phyloP scores from a whole-genome alignment of 1,284 basidiomycete species.

The Boletellus sp. region DNA sequence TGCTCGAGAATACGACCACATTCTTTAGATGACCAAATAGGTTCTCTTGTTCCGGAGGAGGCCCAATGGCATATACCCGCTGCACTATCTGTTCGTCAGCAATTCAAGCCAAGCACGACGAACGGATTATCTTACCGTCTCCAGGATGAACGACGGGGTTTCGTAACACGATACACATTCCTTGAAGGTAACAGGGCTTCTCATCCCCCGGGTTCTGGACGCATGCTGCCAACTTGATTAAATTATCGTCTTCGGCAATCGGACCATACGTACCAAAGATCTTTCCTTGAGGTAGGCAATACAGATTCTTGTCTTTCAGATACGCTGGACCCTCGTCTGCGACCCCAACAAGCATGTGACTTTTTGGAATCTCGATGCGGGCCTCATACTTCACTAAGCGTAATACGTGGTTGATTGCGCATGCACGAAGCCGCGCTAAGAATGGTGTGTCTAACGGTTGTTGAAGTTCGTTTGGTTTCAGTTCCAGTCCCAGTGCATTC shows the following conservation, averaged over 20 bases:
- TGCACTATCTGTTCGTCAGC: slow-evolving; percentile 46
- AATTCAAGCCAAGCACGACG: not conserved
- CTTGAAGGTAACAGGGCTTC: slow-evolving; percentile 50
- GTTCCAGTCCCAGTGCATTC: slow-evolving; percentile 44
- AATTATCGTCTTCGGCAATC: slow-evolving; percentile 7
- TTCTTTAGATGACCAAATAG: slow-evolving; percentile 64
- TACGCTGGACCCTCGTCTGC: slow-evolving; percentile 74
- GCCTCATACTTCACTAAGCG: slow-evolving; percentile 71
- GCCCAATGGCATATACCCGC: slow-evolving; percentile 66
- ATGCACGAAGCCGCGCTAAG: slow-evolving; percentile 50
- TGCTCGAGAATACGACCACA: slow-evolving; percentile 69
- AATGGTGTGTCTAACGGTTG: slow-evolving; percentile 53
- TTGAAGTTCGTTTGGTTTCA: slow-evolving; percentile 37
- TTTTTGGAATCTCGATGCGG: slow-evolving; percentile 64
- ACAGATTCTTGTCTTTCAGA: slow-evolving; percentile 49
- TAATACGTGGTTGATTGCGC: slow-evolving; percentile 59
- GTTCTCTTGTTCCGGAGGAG: slow-evolving; percentile 60
- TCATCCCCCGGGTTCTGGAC: slow-evolving; percentile 46
- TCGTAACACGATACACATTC: slow-evolving; percentile 57
- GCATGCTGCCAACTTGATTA: slow-evolving; percentile 47
- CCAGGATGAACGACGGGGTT: slow-evolving; percentile 71
- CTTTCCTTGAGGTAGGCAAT: slow-evolving; percentile 46
- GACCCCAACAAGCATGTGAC: slow-evolving; percentile 69
- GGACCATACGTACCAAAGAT: slow-evolving; percentile 54
- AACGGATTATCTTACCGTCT: slow-evolving; percentile 46